Evolutionary conservation across 306 rosid species (phyloP), one percentile per base, ranked within the genome.

Genomic region (Pterocarpus santalinus): DNA sequence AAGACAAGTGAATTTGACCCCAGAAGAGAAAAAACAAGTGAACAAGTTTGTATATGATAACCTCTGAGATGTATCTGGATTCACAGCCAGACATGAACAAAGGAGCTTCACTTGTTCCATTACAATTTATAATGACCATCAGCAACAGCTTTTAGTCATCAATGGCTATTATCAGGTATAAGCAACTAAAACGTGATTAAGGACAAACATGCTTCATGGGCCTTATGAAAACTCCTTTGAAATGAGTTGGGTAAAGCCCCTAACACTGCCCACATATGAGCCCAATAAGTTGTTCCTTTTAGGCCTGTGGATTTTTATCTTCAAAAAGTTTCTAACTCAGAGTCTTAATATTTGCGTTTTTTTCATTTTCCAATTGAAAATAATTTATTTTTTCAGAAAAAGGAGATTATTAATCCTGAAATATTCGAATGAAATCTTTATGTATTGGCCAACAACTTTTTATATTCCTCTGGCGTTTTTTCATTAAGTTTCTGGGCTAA

Each of bases 231-330:
- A 35, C 11, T 16, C 47, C 14, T 11, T 10, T 64, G 16, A 51
- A 76, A 41, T 30, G 60, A 69, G 62, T n/a, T 53, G 47, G 30
- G 38, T 43, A 46, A 44, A 73, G 52, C 33, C 39, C 39, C 28
- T 22, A 51, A 28, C 28, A 39, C 5, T 10, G 60, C 57, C 41
- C 7, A 69, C 33, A 43, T 16, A 3, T 30, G 64, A 66, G 76
- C 80, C 70, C 80, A 44, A 33, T 32, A 0, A 2, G 2, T 30
- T 69, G 14, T 51, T 49, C 58, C 17, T 46, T 46, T 74, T 67
- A 14, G 76, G 80, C 64, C 38, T 17, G 4, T 51, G 43, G 7
- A 58, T 17, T 38, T 47, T 36, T 22, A 12, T 34, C 5, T 10
- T 61, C 38, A 68, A 68, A 41, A 22, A 22, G 28, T 67, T 9